Conservation (phyloP, 75 land plant species). For the Sequoia sempervirens region DNA sequence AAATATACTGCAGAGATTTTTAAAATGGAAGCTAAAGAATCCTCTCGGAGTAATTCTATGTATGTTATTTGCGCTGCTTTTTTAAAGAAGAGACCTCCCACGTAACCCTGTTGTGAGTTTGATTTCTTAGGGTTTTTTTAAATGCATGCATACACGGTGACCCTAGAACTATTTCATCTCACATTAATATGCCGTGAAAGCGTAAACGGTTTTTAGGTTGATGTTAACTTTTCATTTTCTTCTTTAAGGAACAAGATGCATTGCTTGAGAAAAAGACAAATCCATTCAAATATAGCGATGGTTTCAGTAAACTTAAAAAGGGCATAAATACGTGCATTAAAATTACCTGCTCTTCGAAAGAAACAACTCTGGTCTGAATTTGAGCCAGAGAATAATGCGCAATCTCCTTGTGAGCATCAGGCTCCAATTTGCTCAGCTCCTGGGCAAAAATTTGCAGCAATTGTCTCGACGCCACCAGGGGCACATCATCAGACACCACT, state of each 20-base stretch:
- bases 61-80: too few relatives aligned
- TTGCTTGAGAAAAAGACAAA: background rate
- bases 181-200: background rate
- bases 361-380: slow-evolving; percentile 97
- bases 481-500: slow-evolving; percentile 97
- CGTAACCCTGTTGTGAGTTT: background rate
- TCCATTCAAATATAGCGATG: background rate
- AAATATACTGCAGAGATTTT: background rate
- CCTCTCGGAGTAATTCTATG: background rate
- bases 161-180: background rate
- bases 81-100: background rate
- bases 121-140: background rate
- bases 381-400: slow-evolving; percentile 84
- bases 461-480: slow-evolving; percentile 87
- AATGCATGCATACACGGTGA: background rate
- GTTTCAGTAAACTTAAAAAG: background rate
- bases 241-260: background rate
- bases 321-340: background rate
- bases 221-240: background rate
- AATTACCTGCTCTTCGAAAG: slow-evolving; percentile 94
- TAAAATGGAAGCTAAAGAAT: background rate
- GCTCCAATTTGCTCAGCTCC: slow-evolving; percentile 69
- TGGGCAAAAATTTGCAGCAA: slow-evolving; percentile 86
- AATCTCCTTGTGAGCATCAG: slow-evolving; percentile 85
- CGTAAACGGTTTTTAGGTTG: background rate